phyloP scores from a whole-genome alignment of 2,329 filamentous ascomycete genomes.

The Pseudogymnoascus sp. region DNA sequence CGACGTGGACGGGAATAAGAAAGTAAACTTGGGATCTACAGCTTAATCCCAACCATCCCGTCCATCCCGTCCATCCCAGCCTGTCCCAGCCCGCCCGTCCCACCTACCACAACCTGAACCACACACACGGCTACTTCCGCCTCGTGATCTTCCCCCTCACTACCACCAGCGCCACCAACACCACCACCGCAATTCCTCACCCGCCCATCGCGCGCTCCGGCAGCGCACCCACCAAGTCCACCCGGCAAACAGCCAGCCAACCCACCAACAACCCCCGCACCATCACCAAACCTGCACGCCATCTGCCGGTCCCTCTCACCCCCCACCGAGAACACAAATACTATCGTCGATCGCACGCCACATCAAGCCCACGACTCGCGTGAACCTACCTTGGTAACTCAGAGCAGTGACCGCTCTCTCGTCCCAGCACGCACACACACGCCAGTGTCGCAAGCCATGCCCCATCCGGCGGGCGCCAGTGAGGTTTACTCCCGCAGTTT shows the following conservation, averaged over 20 bases:
- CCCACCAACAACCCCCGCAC: background rate
- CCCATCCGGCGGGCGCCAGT: background rate
- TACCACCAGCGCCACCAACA: background rate
- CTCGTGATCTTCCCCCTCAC: background rate
- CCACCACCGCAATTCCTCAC: background rate
- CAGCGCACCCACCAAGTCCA: background rate
- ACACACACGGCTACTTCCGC: background rate
- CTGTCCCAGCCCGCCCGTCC: background rate
- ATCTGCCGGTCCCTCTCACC: background rate
- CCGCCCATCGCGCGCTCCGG: background rate
- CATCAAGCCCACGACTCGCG: background rate
- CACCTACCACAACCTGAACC: background rate
- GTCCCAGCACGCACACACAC: background rate
- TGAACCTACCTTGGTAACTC: background rate
- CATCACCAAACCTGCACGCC: background rate
- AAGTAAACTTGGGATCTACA: background rate
- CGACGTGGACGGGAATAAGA: background rate
- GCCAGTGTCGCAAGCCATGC: background rate
- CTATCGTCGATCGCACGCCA: background rate
- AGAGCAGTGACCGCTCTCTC: background rate
- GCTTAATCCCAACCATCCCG: background rate
- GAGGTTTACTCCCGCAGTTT: background rate
- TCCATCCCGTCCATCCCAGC: background rate
- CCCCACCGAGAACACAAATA: background rate
- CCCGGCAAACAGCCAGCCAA: background rate